Conservation (phyloP, 306 rosid species). For the Rosa chinensis region DNA sequence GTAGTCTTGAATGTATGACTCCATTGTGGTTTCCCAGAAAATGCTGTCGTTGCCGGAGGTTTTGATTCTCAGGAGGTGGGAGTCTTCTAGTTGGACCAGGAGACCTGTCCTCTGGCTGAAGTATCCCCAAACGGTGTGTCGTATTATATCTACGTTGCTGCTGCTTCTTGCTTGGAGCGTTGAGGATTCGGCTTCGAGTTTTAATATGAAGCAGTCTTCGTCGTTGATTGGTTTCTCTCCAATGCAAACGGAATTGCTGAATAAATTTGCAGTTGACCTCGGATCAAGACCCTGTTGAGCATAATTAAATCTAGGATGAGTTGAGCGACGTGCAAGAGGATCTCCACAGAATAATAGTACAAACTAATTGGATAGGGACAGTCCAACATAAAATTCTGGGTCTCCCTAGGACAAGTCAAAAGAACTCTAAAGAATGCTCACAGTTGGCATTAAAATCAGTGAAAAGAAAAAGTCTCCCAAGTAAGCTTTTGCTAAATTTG, state of each 20-base stretch:
- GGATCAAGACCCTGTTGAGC: conserved; percentile 85
- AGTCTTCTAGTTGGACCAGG: conserved; percentile 72
- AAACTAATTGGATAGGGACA: background rate
- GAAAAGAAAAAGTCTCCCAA: background rate
- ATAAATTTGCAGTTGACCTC: conserved; percentile 72
- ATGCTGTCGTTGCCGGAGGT: conserved; percentile 41
- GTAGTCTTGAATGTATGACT: conserved; percentile 64
- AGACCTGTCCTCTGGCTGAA: conserved; percentile 92
- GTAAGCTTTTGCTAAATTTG: background rate
- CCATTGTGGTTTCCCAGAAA: conserved; percentile 95
- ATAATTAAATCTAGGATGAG: background rate
- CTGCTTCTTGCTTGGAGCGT: conserved; percentile 69
- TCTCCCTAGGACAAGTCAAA: background rate
- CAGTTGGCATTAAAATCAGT: background rate
- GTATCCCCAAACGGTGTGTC: conserved; percentile 88
- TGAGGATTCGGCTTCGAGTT: conserved; percentile 60
- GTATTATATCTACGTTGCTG: conserved; percentile 63
- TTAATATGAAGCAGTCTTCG: conserved; percentile 80
- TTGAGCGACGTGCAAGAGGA: conserved; percentile 8
- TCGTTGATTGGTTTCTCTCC: conserved; percentile 77
- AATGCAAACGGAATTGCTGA: conserved; percentile 58
- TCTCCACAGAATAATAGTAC: background rate
- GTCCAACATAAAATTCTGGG: conserved; percentile 8
- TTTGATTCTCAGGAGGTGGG: conserved; percentile 73
- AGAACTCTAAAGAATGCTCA: background rate